A percentile compares a stretch with the other conserved stretches of the same genome.
Conservation (phyloP, 176 grass and related monocot species). For the Puya raimondii region DNA sequence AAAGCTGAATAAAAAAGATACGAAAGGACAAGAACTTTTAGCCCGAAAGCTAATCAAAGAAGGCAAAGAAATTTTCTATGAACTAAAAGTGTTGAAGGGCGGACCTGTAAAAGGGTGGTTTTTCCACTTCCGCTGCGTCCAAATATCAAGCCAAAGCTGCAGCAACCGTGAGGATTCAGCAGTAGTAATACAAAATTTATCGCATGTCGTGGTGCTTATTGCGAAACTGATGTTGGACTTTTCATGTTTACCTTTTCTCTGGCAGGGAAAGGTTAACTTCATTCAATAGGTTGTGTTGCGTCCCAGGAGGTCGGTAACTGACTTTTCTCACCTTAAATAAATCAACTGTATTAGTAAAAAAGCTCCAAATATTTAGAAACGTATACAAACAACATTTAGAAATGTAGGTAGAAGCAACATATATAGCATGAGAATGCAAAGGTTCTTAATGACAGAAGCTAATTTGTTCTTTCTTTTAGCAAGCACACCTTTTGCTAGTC, state of each 20-base stretch:
- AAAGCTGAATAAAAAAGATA: constrained; percentile 34
- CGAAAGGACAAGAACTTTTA: background rate
- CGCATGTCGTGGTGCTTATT: no score
- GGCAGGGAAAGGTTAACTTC: constrained; percentile 54
- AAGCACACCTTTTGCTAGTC: no score
- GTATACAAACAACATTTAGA: background rate
- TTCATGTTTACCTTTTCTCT: constrained; percentile 49
- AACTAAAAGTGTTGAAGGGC: background rate
- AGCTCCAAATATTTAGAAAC: background rate
- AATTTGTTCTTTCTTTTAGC: no score
- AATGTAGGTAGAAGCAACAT: no score
- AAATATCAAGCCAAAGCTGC: constrained; percentile 95
- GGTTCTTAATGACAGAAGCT: no score
- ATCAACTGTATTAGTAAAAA: constrained; percentile 18
- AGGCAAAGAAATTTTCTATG: background rate
- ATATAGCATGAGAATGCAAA: no score
- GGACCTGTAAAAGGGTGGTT: constrained; percentile 89
- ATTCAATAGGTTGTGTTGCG: constrained; percentile 54
- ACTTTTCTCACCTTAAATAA: constrained; percentile 73
- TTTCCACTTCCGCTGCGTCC: constrained; percentile 80
- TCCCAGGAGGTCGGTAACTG: constrained; percentile 69
- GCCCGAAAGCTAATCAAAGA: background rate
- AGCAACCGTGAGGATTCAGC: constrained; percentile 8
- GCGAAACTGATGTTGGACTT: background rate
- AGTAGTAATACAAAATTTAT: background rate